Base-by-base conservation (phyloP, 2,329 filamentous ascomycete genomes). In the Didymella exigua region DNA sequence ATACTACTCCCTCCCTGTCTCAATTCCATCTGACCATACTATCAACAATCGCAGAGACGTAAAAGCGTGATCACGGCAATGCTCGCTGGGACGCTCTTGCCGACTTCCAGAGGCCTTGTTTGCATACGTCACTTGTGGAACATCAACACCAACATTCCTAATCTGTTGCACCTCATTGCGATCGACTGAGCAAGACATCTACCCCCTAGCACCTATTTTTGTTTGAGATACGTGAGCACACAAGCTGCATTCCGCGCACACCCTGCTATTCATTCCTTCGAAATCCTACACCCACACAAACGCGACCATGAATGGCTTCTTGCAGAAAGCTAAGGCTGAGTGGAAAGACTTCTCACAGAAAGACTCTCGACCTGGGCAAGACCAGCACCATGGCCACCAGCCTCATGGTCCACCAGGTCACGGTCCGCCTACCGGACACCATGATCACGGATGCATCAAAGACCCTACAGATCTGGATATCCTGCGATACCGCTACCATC, bases 401-500 rank as follows among this genome's bases (percentile, higher is more conserved):
- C 26, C 45, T 31, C 49, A 45, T 3, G 19, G 18, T 9, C 37
- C 34, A 11, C 5, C 48, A 14, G 13, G n/a, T 34, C 53, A 47
- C 13, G 14, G 29, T 16, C 31, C 41, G 30, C 34, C 46, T 34
- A n/a, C 49, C 31, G 54, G 19, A 26, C 56, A 59, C 27, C 48
- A 48, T 9, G 56, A 61, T 36, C 40, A 60, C n/a, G 67, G 68
- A 10, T 57, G 59, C 18, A 77, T 82, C 54, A 72, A 68, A 47
- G 54, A 66, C 7, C 76, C 77, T 5, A 76, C 75, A 5, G 49
- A 68, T 1, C 61, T 71, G 49, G 79, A 75, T 46, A 74, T 84
- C 18, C 68, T 81, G 24, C 77, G 82, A 45, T 86, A 86, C 63
- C 80, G 84, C 36, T 85, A 84, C 60, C 83, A 86, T 54, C 82